Evolutionary conservation across 139 green algal genomes (phyloP).

Genomic region (Tetradesmus lagerheimii): DNA sequence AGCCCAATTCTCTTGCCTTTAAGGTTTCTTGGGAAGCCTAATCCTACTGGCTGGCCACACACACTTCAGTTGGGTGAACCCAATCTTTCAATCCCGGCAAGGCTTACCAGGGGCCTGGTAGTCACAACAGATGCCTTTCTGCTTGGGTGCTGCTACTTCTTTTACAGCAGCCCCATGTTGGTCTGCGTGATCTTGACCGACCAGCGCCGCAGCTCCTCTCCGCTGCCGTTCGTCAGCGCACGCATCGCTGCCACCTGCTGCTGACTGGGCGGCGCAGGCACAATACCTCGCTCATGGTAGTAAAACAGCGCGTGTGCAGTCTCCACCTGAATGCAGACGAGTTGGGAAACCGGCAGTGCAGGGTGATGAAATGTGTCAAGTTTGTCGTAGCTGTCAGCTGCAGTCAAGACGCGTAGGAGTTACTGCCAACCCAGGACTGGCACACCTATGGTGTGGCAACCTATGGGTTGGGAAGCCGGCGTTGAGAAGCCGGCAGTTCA

Average conservation of each 20-base stretch:
- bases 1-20: no score
- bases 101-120: no score
- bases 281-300: conserved; percentile 47
- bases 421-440: no score
- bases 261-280: not conserved
- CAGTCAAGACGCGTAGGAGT: no score
- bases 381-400: not conserved
- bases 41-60: no score
- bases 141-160: not conserved
- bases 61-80: no score
- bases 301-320: conserved; percentile 42
- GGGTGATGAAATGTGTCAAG: not conserved
- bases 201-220: conserved; percentile 39
- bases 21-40: no score
- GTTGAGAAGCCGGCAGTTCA: no score
- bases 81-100: no score
- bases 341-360: not conserved
- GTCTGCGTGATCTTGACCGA: conserved; percentile 14
- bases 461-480: no score
- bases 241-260: conserved; percentile 39
- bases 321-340: conserved; percentile 23
- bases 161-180: conserved; percentile 6
- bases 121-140: no score
- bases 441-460: no score
- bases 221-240: conserved; percentile 37